phyloP scores from a whole-genome alignment of 148 eudicot genomes.

The Nyssa sinensis region DNA sequence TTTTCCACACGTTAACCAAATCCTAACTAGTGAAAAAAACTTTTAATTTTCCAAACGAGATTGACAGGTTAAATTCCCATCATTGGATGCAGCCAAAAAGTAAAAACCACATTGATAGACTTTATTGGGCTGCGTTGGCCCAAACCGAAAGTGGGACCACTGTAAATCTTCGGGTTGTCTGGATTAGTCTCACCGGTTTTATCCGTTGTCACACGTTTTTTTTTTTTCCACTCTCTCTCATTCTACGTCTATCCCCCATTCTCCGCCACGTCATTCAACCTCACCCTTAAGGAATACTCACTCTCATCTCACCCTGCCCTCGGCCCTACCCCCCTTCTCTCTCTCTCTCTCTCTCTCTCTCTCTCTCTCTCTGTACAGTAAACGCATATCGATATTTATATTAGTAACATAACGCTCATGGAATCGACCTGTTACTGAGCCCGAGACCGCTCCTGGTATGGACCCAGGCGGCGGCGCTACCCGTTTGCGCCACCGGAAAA shows the following conservation, averaged over 20 bases:
- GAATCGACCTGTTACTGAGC: not conserved
- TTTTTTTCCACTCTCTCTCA: not conserved
- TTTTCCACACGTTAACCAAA: too few species aligned
- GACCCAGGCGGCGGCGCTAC: slow-evolving; percentile 27
- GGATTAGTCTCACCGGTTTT: too few species aligned
- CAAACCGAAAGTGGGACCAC: not conserved
- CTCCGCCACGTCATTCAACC: not conserved
- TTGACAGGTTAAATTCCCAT: too few species aligned
- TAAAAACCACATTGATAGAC: too few species aligned
- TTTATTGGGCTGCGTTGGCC: too few species aligned
- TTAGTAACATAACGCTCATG: not conserved
- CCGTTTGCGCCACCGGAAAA: slow-evolving; percentile 37
- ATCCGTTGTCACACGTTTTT: not conserved
- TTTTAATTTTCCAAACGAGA: too few species aligned
- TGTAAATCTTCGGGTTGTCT: too few species aligned
- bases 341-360: not conserved
- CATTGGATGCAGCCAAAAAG: too few species aligned
- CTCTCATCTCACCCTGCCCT: too few species aligned
- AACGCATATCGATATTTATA: not conserved
- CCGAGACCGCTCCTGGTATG: slow-evolving; percentile 19
- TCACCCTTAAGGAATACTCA: not conserved
- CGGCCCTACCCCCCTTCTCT: not conserved
- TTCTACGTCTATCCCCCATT: too few species aligned
- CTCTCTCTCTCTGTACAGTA: not conserved
- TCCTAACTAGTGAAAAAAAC: too few species aligned